Conservation (phyloP, 2,329 filamentous ascomycete species). For the Fusarium goolgardi region DNA sequence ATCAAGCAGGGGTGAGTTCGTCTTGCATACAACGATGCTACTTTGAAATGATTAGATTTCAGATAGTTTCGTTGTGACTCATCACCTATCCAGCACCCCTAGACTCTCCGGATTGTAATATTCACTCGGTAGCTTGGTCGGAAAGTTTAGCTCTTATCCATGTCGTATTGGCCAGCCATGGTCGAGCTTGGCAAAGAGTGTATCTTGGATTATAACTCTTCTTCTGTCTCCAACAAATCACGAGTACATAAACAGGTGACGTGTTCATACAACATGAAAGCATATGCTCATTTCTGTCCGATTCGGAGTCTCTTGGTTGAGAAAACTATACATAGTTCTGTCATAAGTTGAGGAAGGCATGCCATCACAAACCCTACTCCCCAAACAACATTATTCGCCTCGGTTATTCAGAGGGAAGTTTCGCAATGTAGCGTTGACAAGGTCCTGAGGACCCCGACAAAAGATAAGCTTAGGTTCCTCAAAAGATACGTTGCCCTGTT, state of each 20-base stretch:
- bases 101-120: too few relatives aligned
- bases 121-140: not conserved
- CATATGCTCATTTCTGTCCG: not conserved
- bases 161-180: not conserved
- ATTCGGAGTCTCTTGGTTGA: not conserved
- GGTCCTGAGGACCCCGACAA: slow-evolving; percentile 9
- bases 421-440: slow-evolving; percentile 13
- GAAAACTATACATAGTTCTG: not conserved
- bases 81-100: too few relatives aligned
- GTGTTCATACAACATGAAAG: rapidly evolving
- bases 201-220: not conserved
- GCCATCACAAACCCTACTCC: not conserved
- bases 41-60: not conserved
- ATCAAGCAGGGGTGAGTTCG: slow-evolving; percentile 3
- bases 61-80: not conserved
- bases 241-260: not conserved
- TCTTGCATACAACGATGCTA: not conserved
- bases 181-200: not conserved
- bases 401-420: slow-evolving; percentile 2
- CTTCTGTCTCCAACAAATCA: not conserved
- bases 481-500: not conserved
- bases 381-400: not conserved
- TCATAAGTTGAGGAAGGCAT: not conserved
- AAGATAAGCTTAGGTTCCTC: slow-evolving; percentile 25
- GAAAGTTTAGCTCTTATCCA: not conserved